Conservation (phyloP, 2,329 filamentous ascomycete genomes). For the Sclerotinia subarctica region DNA sequence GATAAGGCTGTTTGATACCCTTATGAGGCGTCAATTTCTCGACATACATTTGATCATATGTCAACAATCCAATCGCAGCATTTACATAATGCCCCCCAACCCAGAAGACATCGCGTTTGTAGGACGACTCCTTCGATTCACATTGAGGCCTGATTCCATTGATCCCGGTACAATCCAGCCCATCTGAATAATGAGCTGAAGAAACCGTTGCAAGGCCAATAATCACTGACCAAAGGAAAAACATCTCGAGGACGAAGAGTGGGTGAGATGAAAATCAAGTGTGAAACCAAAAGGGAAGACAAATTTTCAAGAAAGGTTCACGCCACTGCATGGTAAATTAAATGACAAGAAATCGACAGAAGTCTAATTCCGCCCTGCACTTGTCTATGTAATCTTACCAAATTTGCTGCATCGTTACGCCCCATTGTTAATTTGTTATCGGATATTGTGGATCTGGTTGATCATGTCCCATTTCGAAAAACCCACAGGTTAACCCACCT, state of each 20-base stretch:
- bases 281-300: not conserved
- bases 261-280: constrained; percentile 5
- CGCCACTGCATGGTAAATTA: not conserved
- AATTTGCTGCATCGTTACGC: not conserved
- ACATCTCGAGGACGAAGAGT: constrained; percentile 16
- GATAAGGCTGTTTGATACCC: constrained; percentile 22
- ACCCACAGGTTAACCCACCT: not conserved
- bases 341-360: not conserved
- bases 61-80: constrained; percentile 23
- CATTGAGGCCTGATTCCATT: constrained; percentile 26
- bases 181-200: not conserved
- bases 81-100: constrained; percentile 27
- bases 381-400: not conserved
- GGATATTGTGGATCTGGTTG: constrained; percentile 1
- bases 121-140: constrained; percentile 24
- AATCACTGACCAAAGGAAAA: constrained; percentile 17
- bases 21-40: constrained; percentile 44
- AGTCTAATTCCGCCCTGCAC: constrained; percentile 11
- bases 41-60: constrained; percentile 49
- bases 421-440: not conserved
- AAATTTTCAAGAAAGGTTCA: constrained; percentile 8
- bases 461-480: constrained; percentile 5
- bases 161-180: constrained; percentile 23
- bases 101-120: constrained; percentile 28
- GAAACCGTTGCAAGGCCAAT: constrained; percentile 17